Conservation (phyloP, 306 rosid genomes). For the Pachyrhizus erosus region DNA sequence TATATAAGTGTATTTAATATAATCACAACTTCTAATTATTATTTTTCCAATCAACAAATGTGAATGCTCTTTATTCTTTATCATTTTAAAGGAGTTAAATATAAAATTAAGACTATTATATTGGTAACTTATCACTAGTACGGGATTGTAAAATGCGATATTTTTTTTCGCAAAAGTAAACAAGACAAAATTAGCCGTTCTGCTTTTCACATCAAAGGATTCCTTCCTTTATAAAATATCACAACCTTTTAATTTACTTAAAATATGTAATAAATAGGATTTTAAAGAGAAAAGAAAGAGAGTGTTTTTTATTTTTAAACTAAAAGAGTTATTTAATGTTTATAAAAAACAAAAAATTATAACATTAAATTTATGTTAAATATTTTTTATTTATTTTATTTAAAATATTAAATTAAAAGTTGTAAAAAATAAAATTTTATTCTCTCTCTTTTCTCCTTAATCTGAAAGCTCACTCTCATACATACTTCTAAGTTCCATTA, state of each 20-base stretch:
- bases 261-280: background rate
- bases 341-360: background rate
- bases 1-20: too few species aligned
- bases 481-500: background rate
- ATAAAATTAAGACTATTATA: background rate
- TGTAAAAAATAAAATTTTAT: background rate
- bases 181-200: background rate
- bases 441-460: background rate
- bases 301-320: background rate
- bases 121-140: constrained; percentile 3
- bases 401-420: background rate
- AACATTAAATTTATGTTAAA: background rate
- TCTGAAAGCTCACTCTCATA: background rate
- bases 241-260: background rate
- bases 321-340: background rate
- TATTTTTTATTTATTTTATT: background rate
- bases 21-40: background rate
- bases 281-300: background rate
- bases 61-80: too few species aligned
- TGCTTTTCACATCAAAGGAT: background rate
- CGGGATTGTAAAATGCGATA: background rate
- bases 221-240: background rate
- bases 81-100: background rate
- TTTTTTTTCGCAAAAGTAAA: background rate
- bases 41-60: too few species aligned